Evolutionary conservation across 768 basidiomycete genomes (phyloP).

Genomic region (Rubroboletus pulcherrimus): DNA sequence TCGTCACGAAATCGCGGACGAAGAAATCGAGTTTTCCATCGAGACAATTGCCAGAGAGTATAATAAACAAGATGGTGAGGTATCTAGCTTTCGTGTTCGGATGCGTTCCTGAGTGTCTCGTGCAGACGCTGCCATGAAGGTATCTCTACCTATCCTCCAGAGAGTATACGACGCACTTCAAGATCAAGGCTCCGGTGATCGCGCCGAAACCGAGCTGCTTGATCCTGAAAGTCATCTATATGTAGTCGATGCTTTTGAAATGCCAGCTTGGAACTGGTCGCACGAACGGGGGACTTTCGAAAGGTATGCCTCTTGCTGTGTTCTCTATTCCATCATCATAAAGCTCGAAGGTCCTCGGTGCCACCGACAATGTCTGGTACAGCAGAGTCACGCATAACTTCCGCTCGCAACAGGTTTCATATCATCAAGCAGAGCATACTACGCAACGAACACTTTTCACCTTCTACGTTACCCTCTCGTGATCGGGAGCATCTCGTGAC

Average conservation of each 20-base stretch:
- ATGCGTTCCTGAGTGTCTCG: neutral
- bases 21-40: slow-evolving; percentile 68
- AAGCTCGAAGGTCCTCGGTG: slow-evolving; percentile 37
- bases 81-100: slow-evolving; percentile 7
- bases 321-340: slow-evolving; percentile 3
- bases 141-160: slow-evolving; percentile 60
- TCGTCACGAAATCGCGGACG: slow-evolving; percentile 64
- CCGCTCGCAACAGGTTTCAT: slow-evolving; percentile 80
- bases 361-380: slow-evolving; percentile 75
- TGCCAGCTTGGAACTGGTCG: slow-evolving; percentile 94
- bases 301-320: slow-evolving; percentile 47
- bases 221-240: slow-evolving; percentile 81
- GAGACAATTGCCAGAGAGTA: slow-evolving; percentile 84
- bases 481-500: slow-evolving; percentile 88
- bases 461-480: slow-evolving; percentile 86
- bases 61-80: slow-evolving; percentile 79
- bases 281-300: slow-evolving; percentile 83
- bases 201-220: slow-evolving; percentile 56
- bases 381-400: slow-evolving; percentile 74
- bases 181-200: slow-evolving; percentile 48
- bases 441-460: slow-evolving; percentile 96
- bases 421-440: slow-evolving; percentile 92
- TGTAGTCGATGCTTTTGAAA: slow-evolving; percentile 88
- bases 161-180: slow-evolving; percentile 76
- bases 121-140: slow-evolving; percentile 79